These are phyloP conservation scores for Mycena polygramma DNA, from an alignment of 768 basidiomycete genomes.

Conservation along the genomic window DNA sequence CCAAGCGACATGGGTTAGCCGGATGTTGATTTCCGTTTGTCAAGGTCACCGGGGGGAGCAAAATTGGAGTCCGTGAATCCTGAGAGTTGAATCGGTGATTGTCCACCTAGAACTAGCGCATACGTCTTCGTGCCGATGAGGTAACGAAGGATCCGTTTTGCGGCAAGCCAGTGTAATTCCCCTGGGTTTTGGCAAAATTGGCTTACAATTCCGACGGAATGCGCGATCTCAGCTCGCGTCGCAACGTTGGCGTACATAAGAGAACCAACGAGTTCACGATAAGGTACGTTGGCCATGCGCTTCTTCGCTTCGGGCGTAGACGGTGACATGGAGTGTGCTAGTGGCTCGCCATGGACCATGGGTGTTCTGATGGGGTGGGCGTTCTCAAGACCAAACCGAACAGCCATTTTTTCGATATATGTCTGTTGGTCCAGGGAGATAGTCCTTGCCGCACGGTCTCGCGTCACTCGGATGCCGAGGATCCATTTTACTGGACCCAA, in stretches of 20 bases:
- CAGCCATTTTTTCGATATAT: constrained; percentile 8
- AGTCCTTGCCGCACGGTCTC: not conserved
- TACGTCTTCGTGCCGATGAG: constrained; percentile 44
- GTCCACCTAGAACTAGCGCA: not conserved
- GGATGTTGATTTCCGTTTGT: constrained; percentile 17
- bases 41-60: not conserved
- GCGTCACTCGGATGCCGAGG: constrained; percentile 42
- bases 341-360: not conserved
- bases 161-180: constrained; percentile 45
- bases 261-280: constrained; percentile 2
- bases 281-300: not conserved
- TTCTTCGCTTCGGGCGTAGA: not conserved
- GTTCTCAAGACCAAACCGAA: constrained; percentile 10
- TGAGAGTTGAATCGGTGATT: not conserved
- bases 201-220: constrained; percentile 31
- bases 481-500: constrained; percentile 42
- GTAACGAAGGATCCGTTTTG: constrained; percentile 48
- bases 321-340: not conserved
- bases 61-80: constrained; percentile 25
- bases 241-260: constrained; percentile 16
- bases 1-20: constrained; percentile 10
- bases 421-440: constrained; percentile 3
- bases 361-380: constrained; percentile 17
- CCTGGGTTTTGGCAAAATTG: constrained; percentile 40
- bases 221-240: constrained; percentile 38